Evolutionary conservation across 23 red algal genomes (phyloP).

Genomic region (Gracilariopsis chorda): DNA sequence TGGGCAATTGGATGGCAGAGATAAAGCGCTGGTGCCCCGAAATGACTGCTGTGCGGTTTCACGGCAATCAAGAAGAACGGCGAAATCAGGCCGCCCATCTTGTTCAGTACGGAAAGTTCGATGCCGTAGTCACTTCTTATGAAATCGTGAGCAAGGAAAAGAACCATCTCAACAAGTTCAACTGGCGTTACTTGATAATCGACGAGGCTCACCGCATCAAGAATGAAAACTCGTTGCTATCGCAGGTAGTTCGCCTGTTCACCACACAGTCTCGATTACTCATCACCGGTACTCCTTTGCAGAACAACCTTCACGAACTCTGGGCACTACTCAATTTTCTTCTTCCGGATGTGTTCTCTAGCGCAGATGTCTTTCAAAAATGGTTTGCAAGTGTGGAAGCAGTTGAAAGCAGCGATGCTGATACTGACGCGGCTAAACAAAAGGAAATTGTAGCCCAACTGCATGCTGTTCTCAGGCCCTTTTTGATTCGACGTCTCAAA

Average conservation of each 20-base stretch:
- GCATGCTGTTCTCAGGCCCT: constrained; percentile 96
- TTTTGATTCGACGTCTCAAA: constrained; percentile 94
- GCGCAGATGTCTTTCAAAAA: constrained; percentile 89
- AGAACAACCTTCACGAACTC: constrained; percentile 99
- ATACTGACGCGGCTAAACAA: constrained; percentile 36
- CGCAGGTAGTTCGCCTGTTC: constrained; percentile 93
- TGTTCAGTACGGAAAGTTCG: constrained; percentile 84
- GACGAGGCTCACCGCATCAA: constrained; percentile 99
- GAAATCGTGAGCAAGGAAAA: constrained; percentile 96
- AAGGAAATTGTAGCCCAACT: constrained; percentile 89
- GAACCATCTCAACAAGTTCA: constrained; percentile 77
- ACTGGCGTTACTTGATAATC: constrained; percentile 98
- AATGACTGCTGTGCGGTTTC: constrained; percentile 82
- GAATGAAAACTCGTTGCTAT: constrained; percentile 91
- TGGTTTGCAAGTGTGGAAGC: constrained; percentile 95
- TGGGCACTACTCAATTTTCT: constrained; percentile 99
- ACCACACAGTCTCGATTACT: constrained; percentile 81
- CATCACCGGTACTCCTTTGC: constrained; percentile 97
- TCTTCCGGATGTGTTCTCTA: constrained; percentile 95
- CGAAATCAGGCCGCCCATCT: constrained; percentile 10
- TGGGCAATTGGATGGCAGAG: constrained; percentile 97
- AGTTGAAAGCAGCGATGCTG: constrained; percentile 36
- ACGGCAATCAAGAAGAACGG: constrained; percentile 84
- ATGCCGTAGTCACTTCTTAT: constrained; percentile 94
- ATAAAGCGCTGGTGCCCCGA: constrained; percentile 88